Evolutionary conservation across 1,139 yeast genomes (phyloP).

Genomic region (Kluyveromyces sp.): DNA sequence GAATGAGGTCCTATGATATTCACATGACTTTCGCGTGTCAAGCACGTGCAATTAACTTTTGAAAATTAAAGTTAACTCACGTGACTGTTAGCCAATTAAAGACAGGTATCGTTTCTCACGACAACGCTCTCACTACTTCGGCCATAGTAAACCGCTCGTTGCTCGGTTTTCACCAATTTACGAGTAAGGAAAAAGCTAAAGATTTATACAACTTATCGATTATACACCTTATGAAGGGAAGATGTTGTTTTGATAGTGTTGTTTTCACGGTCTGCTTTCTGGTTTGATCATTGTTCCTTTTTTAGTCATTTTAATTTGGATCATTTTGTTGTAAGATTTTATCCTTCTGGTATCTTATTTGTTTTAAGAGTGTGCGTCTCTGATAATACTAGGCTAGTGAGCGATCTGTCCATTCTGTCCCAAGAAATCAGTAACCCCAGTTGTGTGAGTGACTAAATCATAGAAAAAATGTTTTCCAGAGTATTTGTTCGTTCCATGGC

Average conservation of each 20-base stretch:
- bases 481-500: constrained; percentile 67
- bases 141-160: no score
- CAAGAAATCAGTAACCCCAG: not conserved
- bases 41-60: no score
- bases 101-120: not conserved
- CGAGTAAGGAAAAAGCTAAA: not conserved
- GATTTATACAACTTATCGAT: not conserved
- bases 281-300: no score
- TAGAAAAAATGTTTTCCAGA: constrained; percentile 48
- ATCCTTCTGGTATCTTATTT: not conserved
- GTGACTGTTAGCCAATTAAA: constrained; percentile 12
- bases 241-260: not conserved
- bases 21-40: not conserved
- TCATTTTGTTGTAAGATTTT: not conserved
- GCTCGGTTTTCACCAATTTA: not conserved
- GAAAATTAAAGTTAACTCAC: constrained; percentile 6
- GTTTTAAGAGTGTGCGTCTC: not conserved
- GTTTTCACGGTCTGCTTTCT: not conserved
- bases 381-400: not conserved
- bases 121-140: no score
- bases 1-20: no score
- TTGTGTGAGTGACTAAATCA: not conserved
- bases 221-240: not conserved
- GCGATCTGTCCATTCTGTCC: not conserved
- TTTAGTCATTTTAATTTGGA: no score